Conservation (phyloP, 2,329 filamentous ascomycete species). For the Lachnellula suecica region DNA sequence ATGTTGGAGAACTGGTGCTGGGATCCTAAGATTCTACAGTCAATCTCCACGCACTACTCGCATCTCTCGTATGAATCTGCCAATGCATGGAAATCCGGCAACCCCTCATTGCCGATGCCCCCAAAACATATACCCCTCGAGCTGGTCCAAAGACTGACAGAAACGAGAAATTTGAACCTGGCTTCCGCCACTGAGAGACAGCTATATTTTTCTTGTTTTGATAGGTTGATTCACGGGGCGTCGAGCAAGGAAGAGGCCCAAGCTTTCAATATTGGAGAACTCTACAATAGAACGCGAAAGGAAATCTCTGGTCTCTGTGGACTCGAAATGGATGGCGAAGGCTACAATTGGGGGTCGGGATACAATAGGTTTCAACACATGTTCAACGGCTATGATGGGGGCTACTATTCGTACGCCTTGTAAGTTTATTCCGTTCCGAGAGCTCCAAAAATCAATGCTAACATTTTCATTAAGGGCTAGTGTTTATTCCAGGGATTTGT, state of each 20-base stretch:
- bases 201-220: constrained; percentile 78
- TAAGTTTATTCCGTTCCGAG: too few species aligned
- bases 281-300: constrained; percentile 72
- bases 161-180: constrained; percentile 78
- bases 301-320: constrained; percentile 74
- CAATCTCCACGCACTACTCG: constrained; percentile 74
- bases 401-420: constrained; percentile 80
- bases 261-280: constrained; percentile 59
- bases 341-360: constrained; percentile 66
- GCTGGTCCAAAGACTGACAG: constrained; percentile 71
- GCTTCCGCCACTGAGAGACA: constrained; percentile 77
- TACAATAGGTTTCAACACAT: constrained; percentile 81
- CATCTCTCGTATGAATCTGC: too few species aligned
- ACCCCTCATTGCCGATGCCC: too few species aligned
- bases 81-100: too few species aligned
- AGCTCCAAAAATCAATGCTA: too few species aligned
- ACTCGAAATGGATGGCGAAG: constrained; percentile 62
- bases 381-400: constrained; percentile 81
- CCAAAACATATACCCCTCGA: constrained; percentile 71
- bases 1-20: constrained; percentile 80
- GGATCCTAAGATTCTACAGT: constrained; percentile 62
- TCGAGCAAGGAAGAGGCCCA: constrained; percentile 67
- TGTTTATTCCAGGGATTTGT: constrained; percentile 86
- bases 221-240: constrained; percentile 78
- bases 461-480: constrained; percentile 71